These are phyloP conservation scores for Neltuma alba DNA, from an alignment of 306 rosid species.

Conservation along the genomic window DNA sequence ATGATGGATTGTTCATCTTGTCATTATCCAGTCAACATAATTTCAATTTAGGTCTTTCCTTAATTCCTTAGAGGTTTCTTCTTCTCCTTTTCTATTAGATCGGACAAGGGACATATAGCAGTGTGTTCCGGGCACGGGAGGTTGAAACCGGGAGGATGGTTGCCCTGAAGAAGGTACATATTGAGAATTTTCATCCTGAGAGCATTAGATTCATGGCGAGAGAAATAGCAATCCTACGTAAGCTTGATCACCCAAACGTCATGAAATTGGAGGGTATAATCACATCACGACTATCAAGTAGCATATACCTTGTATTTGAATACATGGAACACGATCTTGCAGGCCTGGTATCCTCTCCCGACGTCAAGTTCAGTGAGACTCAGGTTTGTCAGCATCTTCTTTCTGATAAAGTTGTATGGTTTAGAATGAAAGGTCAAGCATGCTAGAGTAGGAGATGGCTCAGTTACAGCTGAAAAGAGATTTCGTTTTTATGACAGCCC, in stretches of 20 bases:
- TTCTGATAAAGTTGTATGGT: constrained; percentile 8
- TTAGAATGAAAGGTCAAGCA: too few species aligned
- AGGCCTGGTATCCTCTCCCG: constrained; percentile 76
- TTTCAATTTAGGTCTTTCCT: constrained; percentile 7
- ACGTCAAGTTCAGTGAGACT: constrained; percentile 68
- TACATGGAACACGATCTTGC: constrained; percentile 99
- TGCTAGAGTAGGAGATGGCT: too few species aligned
- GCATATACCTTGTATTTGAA: constrained; percentile 93
- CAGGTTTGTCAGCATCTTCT: constrained; percentile 63
- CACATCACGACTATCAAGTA: constrained; percentile 72
- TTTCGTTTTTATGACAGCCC: background rate
- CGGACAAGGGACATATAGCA: constrained; percentile 98
- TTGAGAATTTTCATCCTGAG: constrained; percentile 80
- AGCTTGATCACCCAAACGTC: constrained; percentile 96
- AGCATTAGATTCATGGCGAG: constrained; percentile 95
- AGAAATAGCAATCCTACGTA: constrained; percentile 83
- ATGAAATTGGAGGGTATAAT: constrained; percentile 90
- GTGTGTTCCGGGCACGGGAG: constrained; percentile 86
- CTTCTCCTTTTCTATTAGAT: constrained; percentile 49
- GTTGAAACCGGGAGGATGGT: constrained; percentile 76
- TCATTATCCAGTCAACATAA: constrained; percentile 5
- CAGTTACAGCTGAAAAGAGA: background rate
- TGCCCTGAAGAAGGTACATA: constrained; percentile 93
- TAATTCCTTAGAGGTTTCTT: too few species aligned
- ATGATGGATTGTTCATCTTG: constrained; percentile 19